Evolutionary conservation across 352 stramenopile genomes (phyloP).

Genomic region (Globisporangium apiculatum): DNA sequence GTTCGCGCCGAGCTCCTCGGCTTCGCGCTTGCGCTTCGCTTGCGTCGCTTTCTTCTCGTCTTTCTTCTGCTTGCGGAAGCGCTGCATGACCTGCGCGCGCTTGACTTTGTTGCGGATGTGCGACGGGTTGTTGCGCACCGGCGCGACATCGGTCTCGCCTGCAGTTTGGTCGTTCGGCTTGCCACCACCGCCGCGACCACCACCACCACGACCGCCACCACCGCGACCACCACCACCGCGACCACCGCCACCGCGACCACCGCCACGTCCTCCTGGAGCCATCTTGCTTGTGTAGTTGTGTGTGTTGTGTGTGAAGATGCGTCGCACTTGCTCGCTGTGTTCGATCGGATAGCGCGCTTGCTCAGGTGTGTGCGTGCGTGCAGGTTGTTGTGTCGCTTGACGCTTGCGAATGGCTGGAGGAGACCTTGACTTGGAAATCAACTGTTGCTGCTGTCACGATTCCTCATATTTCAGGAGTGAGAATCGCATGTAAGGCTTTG

Average conservation of each 20-base stretch:
- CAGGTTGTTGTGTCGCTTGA: not conserved
- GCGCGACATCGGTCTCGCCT: slow-evolving; percentile 1
- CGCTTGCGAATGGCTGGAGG: not conserved
- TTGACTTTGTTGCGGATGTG: too few relatives aligned
- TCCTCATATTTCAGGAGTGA: not conserved
- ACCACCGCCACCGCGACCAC: not conserved
- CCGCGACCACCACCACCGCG: not conserved
- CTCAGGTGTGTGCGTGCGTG: too few relatives aligned
- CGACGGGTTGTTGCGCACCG: too few relatives aligned
- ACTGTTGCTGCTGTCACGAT: not conserved
- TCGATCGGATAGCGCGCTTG: too few relatives aligned
- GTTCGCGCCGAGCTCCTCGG: too few relatives aligned
- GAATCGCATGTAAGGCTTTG: not conserved
- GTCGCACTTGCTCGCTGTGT: too few relatives aligned
- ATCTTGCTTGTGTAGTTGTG: not conserved
- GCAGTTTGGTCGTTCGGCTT: slow-evolving; percentile 7
- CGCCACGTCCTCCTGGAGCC: slow-evolving; percentile 7
- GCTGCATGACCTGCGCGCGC: too few relatives aligned
- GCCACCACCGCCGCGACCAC: slow-evolving; percentile 7
- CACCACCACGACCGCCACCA: not conserved
- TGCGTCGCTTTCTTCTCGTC: too few relatives aligned
- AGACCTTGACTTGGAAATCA: not conserved
- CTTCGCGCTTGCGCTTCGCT: too few relatives aligned
- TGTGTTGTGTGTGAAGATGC: not conserved
- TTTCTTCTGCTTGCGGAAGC: too few relatives aligned